Base-by-base conservation (phyloP, 2,329 filamentous ascomycete species). In the Talaromyces sp. region DNA sequence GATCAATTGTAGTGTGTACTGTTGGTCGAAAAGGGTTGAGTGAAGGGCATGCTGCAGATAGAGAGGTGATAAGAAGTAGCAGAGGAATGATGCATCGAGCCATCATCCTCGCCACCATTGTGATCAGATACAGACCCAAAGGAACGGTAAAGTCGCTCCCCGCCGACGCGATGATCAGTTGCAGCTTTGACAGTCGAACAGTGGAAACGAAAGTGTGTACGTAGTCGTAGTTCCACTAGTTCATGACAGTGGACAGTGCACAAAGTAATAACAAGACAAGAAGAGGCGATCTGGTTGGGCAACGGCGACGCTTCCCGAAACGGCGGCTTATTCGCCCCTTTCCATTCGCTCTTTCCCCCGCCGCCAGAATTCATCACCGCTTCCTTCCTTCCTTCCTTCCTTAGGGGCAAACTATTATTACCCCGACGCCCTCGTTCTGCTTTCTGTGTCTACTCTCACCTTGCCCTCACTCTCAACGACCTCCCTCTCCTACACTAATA, bases 261-360 rank as follows among this genome's bases (percentile, higher is more conserved):
- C 36, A 15, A 5, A 13, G 17, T 13, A 15, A 36, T 15, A n/a
- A 25, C 2, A 10, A 17, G 2, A 34, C 4, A 15, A 5, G 11
- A 19, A 36, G 36, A 40, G 19, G 22, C 10, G 6, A 27, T 40
- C 22, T 31, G 29, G 47, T 51, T 61, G 31, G 59, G 59, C 29
- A 51, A 47, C 59, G 59, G 59, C 38, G 17, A 56, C 36, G 13
- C 61, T 63, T 29, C 49, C 61, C 25, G 51, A 51, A 51, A 51
- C 59, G 59, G 43, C 59, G 36, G 51, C 29, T 19, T 29, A 5
- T 58, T 56, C 29, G 56, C 36, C 56, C 56, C 34, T 59, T 59
- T 40, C 56, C 22, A 38, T 36, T 56, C 34, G 47, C n/a, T 31
- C 22, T 1, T 43, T 36, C 61, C 51, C 49, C 49, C 61, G 61